Percentiles rank a stretch among this genome's conserved stretches.
Evolutionary conservation across 176 grass and related monocot species (phyloP).

Genomic region (Oryza coarctata): DNA sequence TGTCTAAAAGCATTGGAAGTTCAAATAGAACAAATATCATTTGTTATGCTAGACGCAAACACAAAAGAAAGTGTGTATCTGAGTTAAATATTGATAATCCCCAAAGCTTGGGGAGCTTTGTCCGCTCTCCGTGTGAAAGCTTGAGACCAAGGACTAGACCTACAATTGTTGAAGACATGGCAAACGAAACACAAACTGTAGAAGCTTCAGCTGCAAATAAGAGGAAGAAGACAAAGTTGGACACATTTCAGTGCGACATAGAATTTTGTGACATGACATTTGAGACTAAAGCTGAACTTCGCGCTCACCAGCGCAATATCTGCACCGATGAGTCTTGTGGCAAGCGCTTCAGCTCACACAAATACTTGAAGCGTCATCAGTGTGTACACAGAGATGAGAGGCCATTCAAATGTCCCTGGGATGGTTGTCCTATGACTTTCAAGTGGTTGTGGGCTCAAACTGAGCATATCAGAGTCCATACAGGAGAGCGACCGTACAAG

Average conservation of each 20-base stretch:
- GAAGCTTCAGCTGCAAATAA: conserved; percentile 11
- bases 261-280: conserved; percentile 51
- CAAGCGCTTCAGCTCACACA: conserved; percentile 70
- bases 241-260: conserved; percentile 41
- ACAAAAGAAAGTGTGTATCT: conserved; percentile 44
- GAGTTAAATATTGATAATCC: not conserved
- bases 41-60: conserved; percentile 59
- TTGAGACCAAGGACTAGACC: conserved; percentile 61
- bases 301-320: conserved; percentile 57
- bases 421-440: conserved; percentile 65
- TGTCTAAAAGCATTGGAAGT: conserved; percentile 38
- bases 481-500: conserved; percentile 60
- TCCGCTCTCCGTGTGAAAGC: conserved; percentile 77
- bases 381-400: conserved; percentile 63
- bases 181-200: not conserved
- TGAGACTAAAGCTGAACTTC: conserved; percentile 47
- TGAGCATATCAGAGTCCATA: conserved; percentile 69
- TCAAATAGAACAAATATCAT: conserved; percentile 59
- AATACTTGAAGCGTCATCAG: conserved; percentile 62
- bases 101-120: conserved; percentile 44
- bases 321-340: conserved; percentile 67
- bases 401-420: conserved; percentile 80
- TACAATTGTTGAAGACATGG: conserved; percentile 28
- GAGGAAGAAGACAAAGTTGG: conserved; percentile 25
- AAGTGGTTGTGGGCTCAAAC: conserved; percentile 84